A percentile compares a stretch with the other conserved stretches of the same genome.
Evolutionary conservation across 805 yeast species (phyloP).

Genomic region (Ogataea thermomethanolica): DNA sequence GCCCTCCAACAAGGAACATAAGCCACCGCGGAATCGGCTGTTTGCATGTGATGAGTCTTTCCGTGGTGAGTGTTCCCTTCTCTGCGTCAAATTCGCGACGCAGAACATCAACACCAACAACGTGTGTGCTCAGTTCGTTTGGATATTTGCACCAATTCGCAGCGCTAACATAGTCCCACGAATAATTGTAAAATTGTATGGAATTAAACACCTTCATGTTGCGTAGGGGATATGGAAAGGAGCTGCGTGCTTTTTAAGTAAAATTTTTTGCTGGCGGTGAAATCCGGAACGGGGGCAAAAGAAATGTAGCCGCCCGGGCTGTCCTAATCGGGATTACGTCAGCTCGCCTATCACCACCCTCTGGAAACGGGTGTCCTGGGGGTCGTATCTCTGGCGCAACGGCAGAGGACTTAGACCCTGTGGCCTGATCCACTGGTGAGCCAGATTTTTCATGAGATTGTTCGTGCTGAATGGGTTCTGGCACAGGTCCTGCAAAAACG

Average conservation of each 20-base stretch:
- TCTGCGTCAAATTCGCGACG: constrained; percentile 61
- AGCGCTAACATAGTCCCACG: constrained; percentile 93
- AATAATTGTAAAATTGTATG: constrained; percentile 66
- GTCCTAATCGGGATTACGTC: background rate
- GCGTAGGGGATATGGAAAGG: background rate
- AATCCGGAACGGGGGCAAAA: constrained; percentile 1
- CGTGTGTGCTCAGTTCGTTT: constrained; percentile 90
- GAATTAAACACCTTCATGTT: constrained; percentile 77
- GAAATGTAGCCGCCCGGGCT: constrained; percentile 1
- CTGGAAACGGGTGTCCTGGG: constrained; percentile 40
- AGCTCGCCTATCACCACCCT: constrained; percentile 12
- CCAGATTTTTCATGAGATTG: constrained; percentile 31
- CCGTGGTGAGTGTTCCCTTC: constrained; percentile 63
- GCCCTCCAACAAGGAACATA: constrained; percentile 65
- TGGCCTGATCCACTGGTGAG: constrained; percentile 35
- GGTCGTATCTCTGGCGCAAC: constrained; percentile 27
- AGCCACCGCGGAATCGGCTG: constrained; percentile 88
- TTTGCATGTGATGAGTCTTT: constrained; percentile 82
- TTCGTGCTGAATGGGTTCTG: constrained; percentile 38
- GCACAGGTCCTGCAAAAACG: constrained; percentile 30
- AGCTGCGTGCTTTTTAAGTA: background rate
- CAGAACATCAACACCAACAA: constrained; percentile 86
- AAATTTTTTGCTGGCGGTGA: constrained; percentile 6
- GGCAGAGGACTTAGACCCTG: constrained; percentile 37
- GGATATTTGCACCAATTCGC: constrained; percentile 98